These are phyloP conservation scores for Alternaria gaisen DNA, from an alignment of 2,329 filamentous ascomycete species.

Conservation along the genomic window DNA sequence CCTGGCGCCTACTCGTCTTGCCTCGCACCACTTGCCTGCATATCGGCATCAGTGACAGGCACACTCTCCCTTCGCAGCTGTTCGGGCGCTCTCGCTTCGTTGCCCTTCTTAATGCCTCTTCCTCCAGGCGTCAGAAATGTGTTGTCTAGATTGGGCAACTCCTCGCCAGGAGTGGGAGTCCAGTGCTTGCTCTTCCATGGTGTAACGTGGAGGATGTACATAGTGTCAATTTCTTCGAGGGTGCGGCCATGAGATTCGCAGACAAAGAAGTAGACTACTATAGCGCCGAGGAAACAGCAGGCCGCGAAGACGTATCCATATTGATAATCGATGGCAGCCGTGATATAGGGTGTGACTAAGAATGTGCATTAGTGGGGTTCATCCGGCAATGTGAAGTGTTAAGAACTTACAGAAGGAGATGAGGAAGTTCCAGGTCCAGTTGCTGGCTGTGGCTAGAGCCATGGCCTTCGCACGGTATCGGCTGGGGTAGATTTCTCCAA, in stretches of 20 bases:
- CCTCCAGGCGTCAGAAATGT: conserved; percentile 47
- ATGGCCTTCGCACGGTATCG: conserved; percentile 59
- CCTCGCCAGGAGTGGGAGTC: conserved; percentile 49
- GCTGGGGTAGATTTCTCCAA: conserved; percentile 71
- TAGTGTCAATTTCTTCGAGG: conserved; percentile 79
- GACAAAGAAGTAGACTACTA: conserved; percentile 80
- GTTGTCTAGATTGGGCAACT: conserved; percentile 44
- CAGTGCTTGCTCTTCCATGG: conserved; percentile 70
- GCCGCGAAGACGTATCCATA: conserved; percentile 81
- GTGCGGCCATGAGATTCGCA: conserved; percentile 76
- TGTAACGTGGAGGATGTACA: conserved; percentile 71
- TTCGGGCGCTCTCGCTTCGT: conserved; percentile 41
- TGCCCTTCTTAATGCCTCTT: conserved; percentile 46
- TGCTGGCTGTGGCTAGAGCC: conserved; percentile 56
- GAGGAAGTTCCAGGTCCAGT: conserved; percentile 57
- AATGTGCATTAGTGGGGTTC: background rate
- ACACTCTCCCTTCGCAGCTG: conserved; percentile 33
- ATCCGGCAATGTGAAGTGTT: background rate
- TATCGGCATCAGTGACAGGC: conserved; percentile 24
- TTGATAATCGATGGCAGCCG: conserved; percentile 72
- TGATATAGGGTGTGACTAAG: conserved; percentile 76
- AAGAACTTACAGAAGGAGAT: conserved; percentile 63
- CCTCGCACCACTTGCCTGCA: conserved; percentile 24
- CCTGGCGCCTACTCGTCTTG: conserved; percentile 1
- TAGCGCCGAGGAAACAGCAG: conserved; percentile 70